Evolutionary conservation across 345 rosid species (phyloP), one percentile per base, ranked within the genome.

Genomic region (Salix udensis): DNA sequence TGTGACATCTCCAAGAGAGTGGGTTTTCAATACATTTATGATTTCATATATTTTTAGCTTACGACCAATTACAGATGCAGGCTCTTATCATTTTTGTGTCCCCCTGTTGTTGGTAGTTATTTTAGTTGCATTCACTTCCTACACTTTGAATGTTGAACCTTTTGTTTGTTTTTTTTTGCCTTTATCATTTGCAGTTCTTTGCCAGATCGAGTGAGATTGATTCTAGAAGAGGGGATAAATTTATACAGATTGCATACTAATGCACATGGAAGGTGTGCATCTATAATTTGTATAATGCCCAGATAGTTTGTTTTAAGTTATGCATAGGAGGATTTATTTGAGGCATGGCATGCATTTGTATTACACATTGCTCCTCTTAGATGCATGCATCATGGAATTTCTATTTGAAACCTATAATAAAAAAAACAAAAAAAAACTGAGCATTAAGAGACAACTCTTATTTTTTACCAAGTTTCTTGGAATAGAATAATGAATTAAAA

Each of bases 161-260:
- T 61, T 60, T 11, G 13, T 74, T 46, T 34, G 48, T 26, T 68
- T 15, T 64, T 15, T 64, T 53, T 69, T 72, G 52, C 68, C 67
- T 86, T 72, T 64, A n/a, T 34, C 26, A 72, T 78, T 28, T 85
- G 76, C 86, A 93, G 76, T 72, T 90, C 97, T 78, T 73, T 93
- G 80, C 97, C 98, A 76, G 91, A 81, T 82, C 74, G 89, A 73
- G 89, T 93, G 76, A 87, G 82, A 73, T 87, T 80, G 42, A 75
- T 89, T 79, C 66, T 96, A 83, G 96, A 92, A 80, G 96, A 96
- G 88, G 99, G 99, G 68, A 86, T 92, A 72, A 86, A 79, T 78
- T 81, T 96, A 67, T 93, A 90, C 91, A 82, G 82, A 68, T 91
- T 96, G 77, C 99, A 96, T 77, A 80, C 85, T 1, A 76, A 52